A percentile compares a stretch with the other conserved stretches of the same genome.
Conservation (phyloP, 345 rosid species). For the Fremontodendron californicum region DNA sequence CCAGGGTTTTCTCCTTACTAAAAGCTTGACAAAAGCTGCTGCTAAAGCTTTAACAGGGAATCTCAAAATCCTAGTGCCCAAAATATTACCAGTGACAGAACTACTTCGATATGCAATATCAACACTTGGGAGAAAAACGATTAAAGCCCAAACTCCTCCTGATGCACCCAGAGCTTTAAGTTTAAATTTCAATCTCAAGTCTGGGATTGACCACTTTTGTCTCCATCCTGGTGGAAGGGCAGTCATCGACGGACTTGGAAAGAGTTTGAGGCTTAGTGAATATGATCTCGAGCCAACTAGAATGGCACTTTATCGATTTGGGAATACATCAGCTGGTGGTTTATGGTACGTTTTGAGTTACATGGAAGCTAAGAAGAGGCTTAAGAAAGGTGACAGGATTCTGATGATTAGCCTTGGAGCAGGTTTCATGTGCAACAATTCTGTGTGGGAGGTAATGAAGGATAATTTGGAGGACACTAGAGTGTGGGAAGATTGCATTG, state of each 20-base stretch:
- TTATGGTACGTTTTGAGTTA: constrained; percentile 78
- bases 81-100: constrained; percentile 49
- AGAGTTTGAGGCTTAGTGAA: constrained; percentile 43
- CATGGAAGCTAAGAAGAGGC: constrained; percentile 64
- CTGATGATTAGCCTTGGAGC: constrained; percentile 69
- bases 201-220: constrained; percentile 79
- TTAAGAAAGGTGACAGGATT: constrained; percentile 41
- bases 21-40: constrained; percentile 51
- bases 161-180: neutral
- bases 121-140: constrained; percentile 2
- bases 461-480: constrained; percentile 34
- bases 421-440: constrained; percentile 58
- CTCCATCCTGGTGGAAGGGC: constrained; percentile 90
- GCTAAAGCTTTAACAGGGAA: constrained; percentile 46
- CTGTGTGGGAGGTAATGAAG: constrained; percentile 59
- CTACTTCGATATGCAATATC: constrained; percentile 30
- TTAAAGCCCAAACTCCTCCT: constrained; percentile 10
- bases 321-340: constrained; percentile 85
- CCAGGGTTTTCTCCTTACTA: constrained; percentile 51
- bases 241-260: constrained; percentile 66
- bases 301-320: constrained; percentile 78
- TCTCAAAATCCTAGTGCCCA: constrained; percentile 51
- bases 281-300: constrained; percentile 74
- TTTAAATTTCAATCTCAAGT: constrained; percentile 47
- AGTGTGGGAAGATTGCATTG: constrained; percentile 54